Percentiles rank a stretch among this genome's conserved stretches.
These are phyloP conservation scores for Xylaria sp. DNA, from an alignment of 2,329 filamentous ascomycete genomes.

Conservation along the genomic window DNA sequence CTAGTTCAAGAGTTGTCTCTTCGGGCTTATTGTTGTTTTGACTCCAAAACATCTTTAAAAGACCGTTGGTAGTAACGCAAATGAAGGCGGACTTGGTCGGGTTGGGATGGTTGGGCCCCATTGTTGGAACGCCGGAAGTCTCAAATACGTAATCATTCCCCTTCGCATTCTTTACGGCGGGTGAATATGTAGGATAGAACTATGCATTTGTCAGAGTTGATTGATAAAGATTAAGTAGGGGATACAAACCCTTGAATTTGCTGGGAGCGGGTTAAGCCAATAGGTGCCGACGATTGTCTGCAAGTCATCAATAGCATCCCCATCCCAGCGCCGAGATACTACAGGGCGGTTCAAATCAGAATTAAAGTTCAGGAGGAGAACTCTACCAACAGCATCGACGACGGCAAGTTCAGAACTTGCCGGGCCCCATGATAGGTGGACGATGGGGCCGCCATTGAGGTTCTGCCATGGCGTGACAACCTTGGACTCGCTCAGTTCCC, in stretches of 20 bases:
- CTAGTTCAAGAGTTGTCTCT: conserved; percentile 78
- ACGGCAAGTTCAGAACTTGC: conserved; percentile 83
- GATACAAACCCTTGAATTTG: conserved; percentile 50
- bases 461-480: conserved; percentile 69
- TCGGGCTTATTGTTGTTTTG: conserved; percentile 78
- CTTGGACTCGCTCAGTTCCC: conserved; percentile 80
- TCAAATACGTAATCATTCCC: conserved; percentile 73
- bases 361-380: conserved; percentile 78
- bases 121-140: conserved; percentile 71
- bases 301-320: conserved; percentile 79
- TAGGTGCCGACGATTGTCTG: conserved; percentile 83
- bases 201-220: conserved; percentile 42
- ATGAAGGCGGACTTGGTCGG: conserved; percentile 78
- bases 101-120: conserved; percentile 79
- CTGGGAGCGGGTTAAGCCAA: conserved; percentile 76
- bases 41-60: conserved; percentile 80
- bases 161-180: conserved; percentile 69
- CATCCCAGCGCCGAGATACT: conserved; percentile 68
- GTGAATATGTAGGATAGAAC: conserved; percentile 65
- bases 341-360: conserved; percentile 79
- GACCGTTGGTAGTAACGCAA: conserved; percentile 78
- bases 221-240: neutral
- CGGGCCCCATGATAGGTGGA: conserved; percentile 84
- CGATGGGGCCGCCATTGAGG: conserved; percentile 73
- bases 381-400: conserved; percentile 80